A percentile compares a stretch with the other conserved stretches of the same genome.
Evolutionary conservation across 352 stramenopile genomes (phyloP).

Genomic region (Phytopythium ostracodes): DNA sequence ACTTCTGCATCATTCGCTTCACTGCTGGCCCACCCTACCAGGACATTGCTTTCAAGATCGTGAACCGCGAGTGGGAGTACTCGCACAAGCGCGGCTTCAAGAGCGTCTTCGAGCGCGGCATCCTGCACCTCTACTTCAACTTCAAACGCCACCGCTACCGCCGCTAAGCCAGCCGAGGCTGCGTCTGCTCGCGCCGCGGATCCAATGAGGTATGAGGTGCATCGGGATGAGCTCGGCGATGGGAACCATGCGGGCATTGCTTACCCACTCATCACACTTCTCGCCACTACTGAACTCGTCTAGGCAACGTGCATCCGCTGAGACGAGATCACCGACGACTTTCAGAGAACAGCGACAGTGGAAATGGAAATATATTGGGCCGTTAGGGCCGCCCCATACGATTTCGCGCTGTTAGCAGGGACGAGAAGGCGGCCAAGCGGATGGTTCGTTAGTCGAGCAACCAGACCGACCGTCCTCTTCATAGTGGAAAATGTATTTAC

Average conservation of each 20-base stretch:
- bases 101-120: conserved; percentile 97
- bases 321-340: too few relatives aligned
- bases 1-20: conserved; percentile 99
- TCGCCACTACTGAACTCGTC: background rate
- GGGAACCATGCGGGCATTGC: background rate
- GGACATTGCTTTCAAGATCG: conserved; percentile 99
- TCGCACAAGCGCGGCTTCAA: conserved; percentile 97
- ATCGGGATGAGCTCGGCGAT: background rate
- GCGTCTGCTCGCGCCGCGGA: background rate
- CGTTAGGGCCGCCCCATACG: background rate
- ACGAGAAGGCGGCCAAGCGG: background rate
- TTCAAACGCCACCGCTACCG: conserved; percentile 98
- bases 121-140: conserved; percentile 99
- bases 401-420: background rate
- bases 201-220: background rate
- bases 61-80: conserved; percentile 99
- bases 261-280: background rate
- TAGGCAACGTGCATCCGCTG: background rate
- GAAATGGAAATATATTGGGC: conserved; percentile 9
- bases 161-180: conserved; percentile 47
- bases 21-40: conserved; percentile 97
- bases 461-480: background rate
- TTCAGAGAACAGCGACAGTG: background rate
- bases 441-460: background rate
- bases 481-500: background rate